Evolutionary conservation across 495 filamentous ascomycete species (phyloP).

Genomic region (Tuber indicum): DNA sequence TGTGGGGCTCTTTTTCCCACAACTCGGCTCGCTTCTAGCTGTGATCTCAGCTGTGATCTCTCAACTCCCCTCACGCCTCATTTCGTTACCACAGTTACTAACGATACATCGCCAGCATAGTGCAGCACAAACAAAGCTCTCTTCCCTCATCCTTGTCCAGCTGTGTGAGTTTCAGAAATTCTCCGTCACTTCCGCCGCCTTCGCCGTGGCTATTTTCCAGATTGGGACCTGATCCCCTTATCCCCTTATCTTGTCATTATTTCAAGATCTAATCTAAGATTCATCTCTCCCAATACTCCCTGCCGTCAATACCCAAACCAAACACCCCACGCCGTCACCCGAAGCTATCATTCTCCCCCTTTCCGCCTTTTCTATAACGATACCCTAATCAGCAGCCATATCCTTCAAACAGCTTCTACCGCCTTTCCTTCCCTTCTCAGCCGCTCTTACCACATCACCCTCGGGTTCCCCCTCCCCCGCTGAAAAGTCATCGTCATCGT

Average conservation of each 20-base stretch:
- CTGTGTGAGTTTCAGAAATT: not conserved
- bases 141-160: not conserved
- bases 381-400: conserved; percentile 23
- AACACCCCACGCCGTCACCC: conserved; percentile 12
- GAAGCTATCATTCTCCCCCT: conserved; percentile 8
- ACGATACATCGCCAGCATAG: not conserved
- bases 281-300: conserved; percentile 10
- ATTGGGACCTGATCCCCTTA: not conserved
- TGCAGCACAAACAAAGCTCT: not conserved
- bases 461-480: conserved; percentile 15
- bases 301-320: conserved; percentile 20
- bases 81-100: conserved; percentile 7
- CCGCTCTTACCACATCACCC: conserved; percentile 15
- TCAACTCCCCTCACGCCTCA: not conserved
- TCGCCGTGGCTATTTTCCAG: not conserved
- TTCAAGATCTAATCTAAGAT: conserved; percentile 2
- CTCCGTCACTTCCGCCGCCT: not conserved
- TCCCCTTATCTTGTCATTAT: not conserved
- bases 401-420: conserved; percentile 32
- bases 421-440: conserved; percentile 20
- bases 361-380: conserved; percentile 6
- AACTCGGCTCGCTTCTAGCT: not conserved
- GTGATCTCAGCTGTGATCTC: not conserved
- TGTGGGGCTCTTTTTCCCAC: not conserved
- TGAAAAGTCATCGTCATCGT: not conserved